Conservation (phyloP, 768 basidiomycete species). For the Suillus subaureus region DNA sequence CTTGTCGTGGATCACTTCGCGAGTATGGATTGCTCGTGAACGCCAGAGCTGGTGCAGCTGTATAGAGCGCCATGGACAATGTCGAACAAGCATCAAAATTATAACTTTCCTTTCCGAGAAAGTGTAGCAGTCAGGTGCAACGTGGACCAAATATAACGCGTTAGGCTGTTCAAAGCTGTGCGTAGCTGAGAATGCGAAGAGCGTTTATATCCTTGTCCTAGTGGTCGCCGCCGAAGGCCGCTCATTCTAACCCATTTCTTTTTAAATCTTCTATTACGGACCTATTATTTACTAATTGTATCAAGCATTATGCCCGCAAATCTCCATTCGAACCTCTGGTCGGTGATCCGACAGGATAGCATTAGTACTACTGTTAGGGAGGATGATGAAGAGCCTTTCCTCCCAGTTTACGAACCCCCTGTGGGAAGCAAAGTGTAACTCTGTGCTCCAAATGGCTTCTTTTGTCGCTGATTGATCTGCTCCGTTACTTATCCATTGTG, state of each 20-base stretch:
- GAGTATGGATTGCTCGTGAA: constrained; percentile 12
- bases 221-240: background rate
- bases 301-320: background rate
- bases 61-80: constrained; percentile 17
- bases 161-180: background rate
- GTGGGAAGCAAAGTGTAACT: constrained; percentile 13
- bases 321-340: constrained; percentile 21
- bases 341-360: constrained; percentile 22
- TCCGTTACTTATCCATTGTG: background rate
- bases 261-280: background rate
- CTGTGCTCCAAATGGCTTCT: constrained; percentile 6
- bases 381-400: constrained; percentile 19
- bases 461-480: constrained; percentile 17
- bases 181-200: background rate
- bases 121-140: background rate
- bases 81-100: constrained; percentile 24
- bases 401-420: constrained; percentile 25
- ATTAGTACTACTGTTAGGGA: background rate
- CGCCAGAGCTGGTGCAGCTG: constrained; percentile 20
- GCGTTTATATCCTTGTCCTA: background rate
- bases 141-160: background rate
- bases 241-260: background rate
- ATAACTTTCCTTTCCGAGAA: constrained; percentile 19
- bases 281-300: background rate
- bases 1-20: constrained; percentile 20